Conservation (phyloP, 2,329 filamentous ascomycete genomes). For the Cladosporium sp. region DNA sequence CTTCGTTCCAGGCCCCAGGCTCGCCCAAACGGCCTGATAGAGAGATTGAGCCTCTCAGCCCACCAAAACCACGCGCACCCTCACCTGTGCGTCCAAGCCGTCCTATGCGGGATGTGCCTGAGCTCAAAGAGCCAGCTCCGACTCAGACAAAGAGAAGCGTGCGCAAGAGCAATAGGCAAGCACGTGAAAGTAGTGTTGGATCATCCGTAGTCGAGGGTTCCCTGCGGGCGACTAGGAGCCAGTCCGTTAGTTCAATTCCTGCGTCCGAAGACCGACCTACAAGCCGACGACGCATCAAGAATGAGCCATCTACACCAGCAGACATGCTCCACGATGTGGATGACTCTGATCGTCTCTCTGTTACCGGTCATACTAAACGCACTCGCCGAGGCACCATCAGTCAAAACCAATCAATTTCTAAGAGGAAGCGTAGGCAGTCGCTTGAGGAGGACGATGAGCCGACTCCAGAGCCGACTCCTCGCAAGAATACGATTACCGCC, state of each 20-base stretch:
- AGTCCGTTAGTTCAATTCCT: slow-evolving; percentile 46
- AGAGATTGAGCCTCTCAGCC: slow-evolving; percentile 37
- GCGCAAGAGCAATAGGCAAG: slow-evolving; percentile 25
- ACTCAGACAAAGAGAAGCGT: slow-evolving; percentile 26
- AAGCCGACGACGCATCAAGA: slow-evolving; percentile 45
- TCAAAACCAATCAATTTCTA: slow-evolving; percentile 34
- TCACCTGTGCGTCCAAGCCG: not conserved
- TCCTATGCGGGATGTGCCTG: not conserved
- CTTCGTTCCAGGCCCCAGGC: slow-evolving; percentile 24
- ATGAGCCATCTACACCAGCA: slow-evolving; percentile 47
- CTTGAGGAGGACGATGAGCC: slow-evolving; percentile 10
- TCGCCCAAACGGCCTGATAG: slow-evolving; percentile 26
- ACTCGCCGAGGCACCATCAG: slow-evolving; percentile 38
- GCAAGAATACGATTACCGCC: slow-evolving; percentile 42
- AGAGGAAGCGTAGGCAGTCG: slow-evolving; percentile 45
- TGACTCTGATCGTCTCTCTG: slow-evolving; percentile 34
- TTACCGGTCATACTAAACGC: slow-evolving; percentile 32
- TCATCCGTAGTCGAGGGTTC: slow-evolving; percentile 50
- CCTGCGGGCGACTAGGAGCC: slow-evolving; percentile 48
- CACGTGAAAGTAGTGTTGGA: slow-evolving; percentile 41
- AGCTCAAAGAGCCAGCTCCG: slow-evolving; percentile 11
- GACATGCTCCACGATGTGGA: slow-evolving; percentile 40
- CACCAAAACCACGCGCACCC: slow-evolving; percentile 28
- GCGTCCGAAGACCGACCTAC: slow-evolving; percentile 42
- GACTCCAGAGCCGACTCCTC: slow-evolving; percentile 27